Percentiles rank a stretch among this genome's conserved stretches.
Conservation (phyloP, 2,329 filamentous ascomycete species). For the Ceratocystiopsis minuta region DNA sequence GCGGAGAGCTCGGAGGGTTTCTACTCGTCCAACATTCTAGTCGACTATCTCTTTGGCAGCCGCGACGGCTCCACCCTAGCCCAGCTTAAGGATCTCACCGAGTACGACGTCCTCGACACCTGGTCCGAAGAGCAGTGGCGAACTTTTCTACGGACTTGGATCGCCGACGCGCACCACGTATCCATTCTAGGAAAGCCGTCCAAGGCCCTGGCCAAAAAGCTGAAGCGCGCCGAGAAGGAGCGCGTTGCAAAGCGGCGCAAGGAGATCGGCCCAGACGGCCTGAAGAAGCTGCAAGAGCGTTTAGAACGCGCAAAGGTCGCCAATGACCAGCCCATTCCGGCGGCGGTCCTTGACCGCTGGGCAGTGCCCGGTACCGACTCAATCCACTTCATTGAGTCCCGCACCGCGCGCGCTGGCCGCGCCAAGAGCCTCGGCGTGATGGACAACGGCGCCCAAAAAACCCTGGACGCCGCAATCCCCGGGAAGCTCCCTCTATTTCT, state of each 20-base stretch:
- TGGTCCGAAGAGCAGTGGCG: constrained; percentile 83
- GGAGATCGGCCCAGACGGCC: constrained; percentile 62
- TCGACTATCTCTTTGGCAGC: constrained; percentile 78
- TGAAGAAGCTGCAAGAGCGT: constrained; percentile 55
- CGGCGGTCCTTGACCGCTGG: constrained; percentile 64
- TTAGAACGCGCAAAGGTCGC: constrained; percentile 71
- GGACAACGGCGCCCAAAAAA: constrained; percentile 52
- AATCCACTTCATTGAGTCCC: constrained; percentile 85
- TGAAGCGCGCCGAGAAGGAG: constrained; percentile 65
- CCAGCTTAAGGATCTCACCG: constrained; percentile 35
- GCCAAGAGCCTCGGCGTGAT: constrained; percentile 53
- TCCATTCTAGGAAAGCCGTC: constrained; percentile 83
- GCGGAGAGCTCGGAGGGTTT: constrained; percentile 68
- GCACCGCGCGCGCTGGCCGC: constrained; percentile 64
- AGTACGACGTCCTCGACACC: constrained; percentile 50
- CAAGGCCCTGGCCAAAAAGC: constrained; percentile 54
- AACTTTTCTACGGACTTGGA: constrained; percentile 63
- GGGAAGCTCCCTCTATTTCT: constrained; percentile 52
- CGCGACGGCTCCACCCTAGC: constrained; percentile 62
- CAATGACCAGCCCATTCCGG: constrained; percentile 76
- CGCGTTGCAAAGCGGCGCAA: constrained; percentile 64
- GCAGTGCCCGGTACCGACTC: constrained; percentile 70
- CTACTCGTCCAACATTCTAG: constrained; percentile 73
- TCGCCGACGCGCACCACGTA: constrained; percentile 69
- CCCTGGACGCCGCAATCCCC: constrained; percentile 49